Percentiles rank a stretch among this genome's conserved stretches.
phyloP scores from a whole-genome alignment of 306 rosid genomes.

The Fagus sylvatica region DNA sequence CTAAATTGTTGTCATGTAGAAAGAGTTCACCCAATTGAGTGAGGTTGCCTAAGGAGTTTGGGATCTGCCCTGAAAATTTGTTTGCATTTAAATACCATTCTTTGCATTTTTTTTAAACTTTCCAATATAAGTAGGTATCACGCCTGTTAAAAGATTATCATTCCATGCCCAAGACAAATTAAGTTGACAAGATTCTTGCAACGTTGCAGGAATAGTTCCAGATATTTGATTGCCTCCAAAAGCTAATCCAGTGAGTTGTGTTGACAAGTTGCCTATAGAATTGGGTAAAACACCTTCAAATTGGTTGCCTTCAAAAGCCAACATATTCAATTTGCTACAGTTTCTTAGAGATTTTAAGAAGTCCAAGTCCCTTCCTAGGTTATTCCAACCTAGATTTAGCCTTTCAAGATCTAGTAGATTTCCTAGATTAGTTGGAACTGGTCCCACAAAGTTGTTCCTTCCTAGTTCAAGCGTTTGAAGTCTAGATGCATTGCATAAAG shows the following conservation, averaged over 20 bases:
- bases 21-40: neutral
- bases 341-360: conserved; percentile 30
- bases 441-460: conserved; percentile 7
- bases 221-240: conserved; percentile 9
- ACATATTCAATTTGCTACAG: conserved; percentile 20
- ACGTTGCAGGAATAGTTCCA: conserved; percentile 21
- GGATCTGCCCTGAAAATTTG: conserved; percentile 27
- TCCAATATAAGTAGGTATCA: conserved; percentile 29
- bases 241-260: accelerated
- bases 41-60: conserved; percentile 28
- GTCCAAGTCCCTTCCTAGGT: conserved; percentile 34
- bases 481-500: conserved; percentile 35
- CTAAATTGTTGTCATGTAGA: conserved; percentile 9
- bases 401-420: neutral
- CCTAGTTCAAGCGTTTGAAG: conserved; percentile 18
- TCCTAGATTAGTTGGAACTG: conserved; percentile 26
- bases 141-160: conserved; percentile 8
- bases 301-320: neutral
- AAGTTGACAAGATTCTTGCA: conserved; percentile 28
- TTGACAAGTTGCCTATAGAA: conserved; percentile 32
- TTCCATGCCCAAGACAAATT: neutral
- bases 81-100: neutral
- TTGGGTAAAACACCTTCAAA: conserved; percentile 41
- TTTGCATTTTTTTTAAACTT: conserved; percentile 20
- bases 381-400: neutral